Percentiles rank a stretch among this genome's conserved stretches.
Evolutionary conservation across 2,329 filamentous ascomycete species (phyloP).

Genomic region (Lecanicillium sp.): DNA sequence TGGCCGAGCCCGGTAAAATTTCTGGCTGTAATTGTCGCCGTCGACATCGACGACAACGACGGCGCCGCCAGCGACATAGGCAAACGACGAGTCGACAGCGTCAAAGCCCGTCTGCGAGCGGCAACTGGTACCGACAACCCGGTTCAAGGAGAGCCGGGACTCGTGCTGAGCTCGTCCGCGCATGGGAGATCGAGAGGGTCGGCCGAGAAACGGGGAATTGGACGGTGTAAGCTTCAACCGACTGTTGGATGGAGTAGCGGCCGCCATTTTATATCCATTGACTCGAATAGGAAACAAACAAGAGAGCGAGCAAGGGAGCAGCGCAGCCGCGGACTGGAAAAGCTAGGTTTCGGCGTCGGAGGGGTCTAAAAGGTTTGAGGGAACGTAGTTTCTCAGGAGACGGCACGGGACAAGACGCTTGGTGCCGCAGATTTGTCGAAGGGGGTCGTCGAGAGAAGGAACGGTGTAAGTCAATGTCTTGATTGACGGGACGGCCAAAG

Average conservation of each 20-base stretch:
- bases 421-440: too few relatives aligned
- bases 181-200: slow-evolving; percentile 55
- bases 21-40: slow-evolving; percentile 60
- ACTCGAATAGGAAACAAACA: slow-evolving; percentile 14
- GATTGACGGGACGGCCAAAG: background rate
- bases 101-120: slow-evolving; percentile 81
- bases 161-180: slow-evolving; percentile 42
- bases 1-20: slow-evolving; percentile 85
- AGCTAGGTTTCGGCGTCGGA: too few relatives aligned
- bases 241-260: slow-evolving; percentile 46
- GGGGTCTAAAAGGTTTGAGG: too few relatives aligned
- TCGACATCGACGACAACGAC: slow-evolving; percentile 83
- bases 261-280: slow-evolving; percentile 51
- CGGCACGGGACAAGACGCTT: too few relatives aligned
- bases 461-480: slow-evolving; percentile 11
- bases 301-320: slow-evolving; percentile 2
- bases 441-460: background rate
- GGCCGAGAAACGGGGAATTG: slow-evolving; percentile 62
- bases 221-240: slow-evolving; percentile 67
- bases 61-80: slow-evolving; percentile 86
- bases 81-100: slow-evolving; percentile 69
- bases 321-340: too few relatives aligned
- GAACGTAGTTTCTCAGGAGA: slow-evolving; percentile 7
- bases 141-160: slow-evolving; percentile 62
- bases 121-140: slow-evolving; percentile 88